These are phyloP conservation scores for Russula sp. DNA, from an alignment of 768 basidiomycete species.

Conservation along the genomic window DNA sequence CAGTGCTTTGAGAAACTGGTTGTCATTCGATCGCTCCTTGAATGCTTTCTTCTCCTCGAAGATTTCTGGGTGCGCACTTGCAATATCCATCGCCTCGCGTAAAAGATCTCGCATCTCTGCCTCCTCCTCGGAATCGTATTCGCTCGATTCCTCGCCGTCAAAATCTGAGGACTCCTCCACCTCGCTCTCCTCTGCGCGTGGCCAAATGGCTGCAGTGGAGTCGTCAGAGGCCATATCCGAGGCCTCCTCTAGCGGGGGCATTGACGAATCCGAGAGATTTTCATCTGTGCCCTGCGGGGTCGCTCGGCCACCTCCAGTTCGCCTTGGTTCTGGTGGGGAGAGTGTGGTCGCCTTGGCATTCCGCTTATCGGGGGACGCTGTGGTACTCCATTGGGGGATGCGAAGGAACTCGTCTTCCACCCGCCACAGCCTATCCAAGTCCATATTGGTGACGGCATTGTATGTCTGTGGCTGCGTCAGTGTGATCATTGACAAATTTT, in stretches of 20 bases:
- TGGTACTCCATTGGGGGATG: slow-evolving; percentile 26
- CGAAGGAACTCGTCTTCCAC: slow-evolving; percentile 16
- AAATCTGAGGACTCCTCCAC: slow-evolving; percentile 32
- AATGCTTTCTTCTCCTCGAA: slow-evolving; percentile 40
- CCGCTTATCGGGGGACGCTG: slow-evolving; percentile 25
- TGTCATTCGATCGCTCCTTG: slow-evolving; percentile 51
- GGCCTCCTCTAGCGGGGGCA: slow-evolving; percentile 62
- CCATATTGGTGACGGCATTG: slow-evolving; percentile 6
- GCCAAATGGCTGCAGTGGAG: slow-evolving; percentile 28
- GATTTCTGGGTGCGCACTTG: slow-evolving; percentile 49
- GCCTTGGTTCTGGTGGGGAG: background rate
- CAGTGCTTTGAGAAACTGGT: slow-evolving; percentile 72
- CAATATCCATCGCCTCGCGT: slow-evolving; percentile 68
- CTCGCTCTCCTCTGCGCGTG: slow-evolving; percentile 32
- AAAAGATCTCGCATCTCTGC: slow-evolving; percentile 54
- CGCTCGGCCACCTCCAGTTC: background rate
- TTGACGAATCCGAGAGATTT: slow-evolving; percentile 41
- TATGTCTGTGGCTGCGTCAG: slow-evolving; percentile 10
- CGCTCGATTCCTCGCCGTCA: slow-evolving; percentile 33
- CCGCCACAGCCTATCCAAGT: slow-evolving; percentile 15
- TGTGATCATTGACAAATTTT: background rate
- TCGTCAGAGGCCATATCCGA: slow-evolving; percentile 52
- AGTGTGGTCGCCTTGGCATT: slow-evolving; percentile 18
- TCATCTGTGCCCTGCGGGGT: slow-evolving; percentile 47
- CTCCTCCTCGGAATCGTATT: slow-evolving; percentile 62